Base-by-base conservation (phyloP, 805 yeast species). In the Metschnikowia hibisci region DNA sequence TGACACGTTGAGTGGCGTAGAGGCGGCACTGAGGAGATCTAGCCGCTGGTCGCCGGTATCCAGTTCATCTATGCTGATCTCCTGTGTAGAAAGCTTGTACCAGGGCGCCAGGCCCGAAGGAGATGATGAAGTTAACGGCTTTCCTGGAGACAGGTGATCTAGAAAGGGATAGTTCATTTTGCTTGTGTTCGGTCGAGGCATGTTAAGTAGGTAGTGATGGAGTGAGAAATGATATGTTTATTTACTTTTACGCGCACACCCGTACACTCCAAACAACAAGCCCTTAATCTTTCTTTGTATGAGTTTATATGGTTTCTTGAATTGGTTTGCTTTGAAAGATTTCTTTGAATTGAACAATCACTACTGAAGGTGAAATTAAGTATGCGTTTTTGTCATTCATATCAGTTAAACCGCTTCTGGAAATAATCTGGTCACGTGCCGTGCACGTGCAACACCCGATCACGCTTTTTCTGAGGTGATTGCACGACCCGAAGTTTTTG, bases 1-100 rank as follows among this genome's bases (percentile, higher is more conserved):
- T 28, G 47, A 46, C 16, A 46, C 45, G 30, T 48, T 48, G 25
- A 57, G 45, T 7, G 64, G 64, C 7, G 64, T 60, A 12, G 61
- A 56, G 1, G 61, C 61, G 2, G 55, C 55, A 3, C 54, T 53
- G 28, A 54, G 28, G 40, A 52, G 43, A 25, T 52, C 55, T 32
- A 50, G 51, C 50, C 32, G 37, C n/a, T 36, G 22, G 53, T 31
- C 27, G 4, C 28, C 26, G 29, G 39, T 22, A 25, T 29, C 42
- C 20, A 32, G 30, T 13, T 44, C 48, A 18, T 41, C 45, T 10
- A 34, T 37, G 20, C 45, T 45, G 27, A 41, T 34, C 6, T 32
- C 45, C 14, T 33, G 40, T 10, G 44, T 41, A 4, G 32, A 33
- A 11, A 23, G 28, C 12, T 41, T 44, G 41, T 46, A 46, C 50